A percentile compares a stretch with the other conserved stretches of the same genome.
These are phyloP conservation scores for Echinosophora koreensis DNA, from an alignment of 306 rosid genomes.

Conservation along the genomic window DNA sequence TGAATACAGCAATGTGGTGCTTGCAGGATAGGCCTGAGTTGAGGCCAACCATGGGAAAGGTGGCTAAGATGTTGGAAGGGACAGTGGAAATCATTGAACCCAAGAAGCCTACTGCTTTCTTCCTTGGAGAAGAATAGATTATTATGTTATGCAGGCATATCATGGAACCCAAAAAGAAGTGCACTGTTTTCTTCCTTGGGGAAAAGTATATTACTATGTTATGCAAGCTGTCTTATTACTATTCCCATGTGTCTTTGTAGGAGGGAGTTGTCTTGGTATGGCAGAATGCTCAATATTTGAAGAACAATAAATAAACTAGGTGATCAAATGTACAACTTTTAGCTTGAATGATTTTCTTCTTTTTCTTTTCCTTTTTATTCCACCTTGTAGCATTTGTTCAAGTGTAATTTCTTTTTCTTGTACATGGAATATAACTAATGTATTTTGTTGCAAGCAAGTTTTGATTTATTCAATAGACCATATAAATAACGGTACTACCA, in stretches of 20 bases:
- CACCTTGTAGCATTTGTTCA: neutral
- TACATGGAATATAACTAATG: neutral
- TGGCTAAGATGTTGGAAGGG: slow-evolving; percentile 96
- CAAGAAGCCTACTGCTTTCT: slow-evolving; percentile 80
- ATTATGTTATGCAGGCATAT: slow-evolving; percentile 48
- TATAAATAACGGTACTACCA: no score
- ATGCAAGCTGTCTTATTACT: neutral
- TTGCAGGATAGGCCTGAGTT: slow-evolving; percentile 79
- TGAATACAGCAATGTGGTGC: slow-evolving; percentile 96
- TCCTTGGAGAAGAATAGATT: slow-evolving; percentile 61
- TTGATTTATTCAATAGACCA: neutral
- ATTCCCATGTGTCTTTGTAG: neutral
- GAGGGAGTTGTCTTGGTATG: neutral
- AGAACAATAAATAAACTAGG: neutral
- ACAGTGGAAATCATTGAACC: slow-evolving; percentile 83
- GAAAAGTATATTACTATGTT: slow-evolving; percentile 47
- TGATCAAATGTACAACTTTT: slow-evolving; percentile 19
- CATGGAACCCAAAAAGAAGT: slow-evolving; percentile 64
- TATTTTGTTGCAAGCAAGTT: neutral
- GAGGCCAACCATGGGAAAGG: slow-evolving; percentile 96
- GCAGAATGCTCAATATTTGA: neutral
- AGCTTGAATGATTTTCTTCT: neutral
- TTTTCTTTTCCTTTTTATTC: no score
- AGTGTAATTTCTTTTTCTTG: neutral
- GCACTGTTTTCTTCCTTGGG: slow-evolving; percentile 72